phyloP scores from a whole-genome alignment of 108 stramenopile species.

The Conticribra guillardii region DNA sequence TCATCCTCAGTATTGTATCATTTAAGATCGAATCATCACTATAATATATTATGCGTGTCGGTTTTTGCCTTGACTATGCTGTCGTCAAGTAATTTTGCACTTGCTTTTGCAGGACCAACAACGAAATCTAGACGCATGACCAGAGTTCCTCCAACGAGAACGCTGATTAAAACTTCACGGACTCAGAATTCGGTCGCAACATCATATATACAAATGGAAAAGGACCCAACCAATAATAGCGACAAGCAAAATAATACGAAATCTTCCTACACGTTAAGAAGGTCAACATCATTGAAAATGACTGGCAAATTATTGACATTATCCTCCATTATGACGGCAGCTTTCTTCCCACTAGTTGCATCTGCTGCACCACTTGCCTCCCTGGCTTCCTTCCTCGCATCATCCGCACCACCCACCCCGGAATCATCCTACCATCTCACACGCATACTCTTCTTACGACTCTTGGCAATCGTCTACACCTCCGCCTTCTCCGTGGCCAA shows the following conservation, averaged over 20 bases:
- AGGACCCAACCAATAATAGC: too few species aligned
- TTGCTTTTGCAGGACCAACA: background rate
- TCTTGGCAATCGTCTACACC: constrained; percentile 62
- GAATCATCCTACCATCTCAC: constrained; percentile 47
- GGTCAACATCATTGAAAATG: too few species aligned
- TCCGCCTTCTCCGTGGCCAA: constrained; percentile 66
- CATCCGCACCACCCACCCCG: background rate
- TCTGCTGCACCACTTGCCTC: background rate
- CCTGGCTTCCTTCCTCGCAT: background rate
- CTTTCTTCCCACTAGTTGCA: too few species aligned
- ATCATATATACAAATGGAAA: too few species aligned
- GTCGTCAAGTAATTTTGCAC: background rate
- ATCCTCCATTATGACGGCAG: too few species aligned
- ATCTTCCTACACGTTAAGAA: too few species aligned
- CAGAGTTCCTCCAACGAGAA: background rate
- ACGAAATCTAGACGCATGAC: background rate
- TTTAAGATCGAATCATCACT: too few species aligned
- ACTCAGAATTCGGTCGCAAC: background rate
- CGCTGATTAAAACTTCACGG: background rate
- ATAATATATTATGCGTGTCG: too few species aligned
- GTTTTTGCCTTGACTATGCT: too few species aligned
- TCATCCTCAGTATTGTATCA: too few species aligned
- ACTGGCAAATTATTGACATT: too few species aligned
- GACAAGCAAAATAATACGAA: too few species aligned
- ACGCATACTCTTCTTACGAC: constrained; percentile 69